Percentiles rank a stretch among this genome's conserved stretches.
Conservation (phyloP, 257 asterid genomes). For the Gardenia jasminoides region DNA sequence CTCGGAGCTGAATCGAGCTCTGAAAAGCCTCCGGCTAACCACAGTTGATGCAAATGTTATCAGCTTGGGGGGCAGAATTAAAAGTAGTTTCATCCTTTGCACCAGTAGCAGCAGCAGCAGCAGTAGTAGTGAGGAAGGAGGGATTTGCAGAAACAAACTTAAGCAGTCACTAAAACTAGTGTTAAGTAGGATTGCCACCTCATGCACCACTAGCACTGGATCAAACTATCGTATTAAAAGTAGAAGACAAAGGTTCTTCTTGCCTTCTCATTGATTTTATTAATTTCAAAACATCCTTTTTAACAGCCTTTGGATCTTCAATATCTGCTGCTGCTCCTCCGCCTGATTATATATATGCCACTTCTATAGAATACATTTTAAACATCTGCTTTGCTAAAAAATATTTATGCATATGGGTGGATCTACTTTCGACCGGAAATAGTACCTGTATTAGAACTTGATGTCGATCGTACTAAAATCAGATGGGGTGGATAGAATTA, state of each 20-base stretch:
- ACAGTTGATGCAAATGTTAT: slow-evolving; percentile 52
- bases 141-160: slow-evolving; percentile 24
- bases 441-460: background rate
- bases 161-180: slow-evolving; percentile 49
- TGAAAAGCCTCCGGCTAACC: slow-evolving; percentile 44
- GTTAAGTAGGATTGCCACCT: slow-evolving; percentile 47
- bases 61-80: slow-evolving; percentile 70
- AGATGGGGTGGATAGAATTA: background rate
- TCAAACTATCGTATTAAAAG: slow-evolving; percentile 53
- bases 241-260: slow-evolving; percentile 84
- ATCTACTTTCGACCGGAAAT: background rate
- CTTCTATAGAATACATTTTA: background rate
- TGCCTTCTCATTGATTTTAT: slow-evolving; percentile 33
- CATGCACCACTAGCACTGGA: slow-evolving; percentile 26
- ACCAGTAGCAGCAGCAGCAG: slow-evolving; percentile 15
- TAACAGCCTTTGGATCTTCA: background rate
- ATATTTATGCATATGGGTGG: too few species aligned
- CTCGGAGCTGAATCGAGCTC: slow-evolving; percentile 52
- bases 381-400: background rate
- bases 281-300: background rate
- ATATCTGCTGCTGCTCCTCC: background rate
- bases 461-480: background rate
- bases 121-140: background rate
- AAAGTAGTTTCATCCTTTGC: slow-evolving; percentile 42
- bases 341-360: background rate